Evolutionary conservation across 768 basidiomycete species (phyloP), one percentile per base, ranked within the genome.

Genomic region (Phanerodontia chrysosporium): DNA sequence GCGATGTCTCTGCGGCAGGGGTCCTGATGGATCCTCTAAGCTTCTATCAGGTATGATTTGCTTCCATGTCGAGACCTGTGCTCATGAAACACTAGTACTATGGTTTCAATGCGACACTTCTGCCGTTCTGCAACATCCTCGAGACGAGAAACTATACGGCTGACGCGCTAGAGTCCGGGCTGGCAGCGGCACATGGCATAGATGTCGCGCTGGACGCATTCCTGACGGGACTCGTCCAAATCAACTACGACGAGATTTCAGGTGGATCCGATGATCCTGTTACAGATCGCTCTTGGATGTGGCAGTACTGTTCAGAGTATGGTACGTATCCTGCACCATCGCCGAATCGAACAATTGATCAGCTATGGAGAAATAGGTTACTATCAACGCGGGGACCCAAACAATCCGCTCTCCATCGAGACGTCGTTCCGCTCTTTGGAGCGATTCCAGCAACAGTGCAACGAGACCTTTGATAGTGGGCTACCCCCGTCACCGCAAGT

Each of bases 271-370:
- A 78, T 58, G 79, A 80, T 64, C 78, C 79, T 0, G 75, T 76
- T 0, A 62, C 66, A 51, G 79, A 80, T 55, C 65, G 64, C 45
- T 79, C 79, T 8, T 81, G 79, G 80, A 80, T 79, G 79, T 74
- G 80, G 72, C 79, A 82, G 60, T 80, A 80, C 58, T 81, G 79
- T 54, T 80, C 80, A 0, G 79, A 82, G 65, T 81, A 78, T 59
- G 80, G 80, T 77, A 39, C 10, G 49, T 2, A 18, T 36, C 9
- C 10, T 35, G 6, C 21, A n/a, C n/a, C n/a, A n/a, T 25, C 7
- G 22, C 45, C 14, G 32, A 35, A 7, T 35, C 4, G 10, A 18
- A 4, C 18, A 18, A 6, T 21, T 18, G 35, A 46, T 42, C 25
- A 49, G 9, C 18, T 10, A 12, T 21, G n/a, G n/a, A n/a, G n/a